phyloP scores from a whole-genome alignment of 768 basidiomycete genomes.

The Pulveroboletus sp. region DNA sequence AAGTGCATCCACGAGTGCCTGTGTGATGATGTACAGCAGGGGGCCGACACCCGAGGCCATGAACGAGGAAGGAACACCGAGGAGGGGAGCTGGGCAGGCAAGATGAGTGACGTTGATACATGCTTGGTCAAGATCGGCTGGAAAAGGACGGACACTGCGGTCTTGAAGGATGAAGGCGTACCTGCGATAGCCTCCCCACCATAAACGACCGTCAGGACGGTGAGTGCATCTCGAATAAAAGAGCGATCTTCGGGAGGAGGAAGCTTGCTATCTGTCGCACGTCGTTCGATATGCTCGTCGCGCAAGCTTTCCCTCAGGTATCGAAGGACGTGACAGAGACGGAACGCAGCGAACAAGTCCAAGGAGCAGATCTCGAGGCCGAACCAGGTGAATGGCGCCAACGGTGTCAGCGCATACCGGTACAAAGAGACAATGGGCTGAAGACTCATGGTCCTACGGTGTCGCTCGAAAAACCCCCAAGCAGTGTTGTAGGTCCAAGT shows the following conservation, averaged over 20 bases:
- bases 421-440: conserved; percentile 47
- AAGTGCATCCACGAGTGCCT: conserved; percentile 57
- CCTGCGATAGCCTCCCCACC: conserved; percentile 73
- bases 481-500: too few species aligned
- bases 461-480: too few species aligned
- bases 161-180: conserved; percentile 34
- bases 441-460: conserved; percentile 29
- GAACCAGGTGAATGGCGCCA: conserved; percentile 66
- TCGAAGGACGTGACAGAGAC: conserved; percentile 64
- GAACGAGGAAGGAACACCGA: conserved; percentile 71
- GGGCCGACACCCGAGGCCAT: conserved; percentile 68
- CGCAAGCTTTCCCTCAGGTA: conserved; percentile 55
- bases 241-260: conserved; percentile 44
- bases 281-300: conserved; percentile 39
- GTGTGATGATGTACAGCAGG: conserved; percentile 53
- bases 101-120: neutral
- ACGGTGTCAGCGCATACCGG: conserved; percentile 49
- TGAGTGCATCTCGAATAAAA: conserved; percentile 51
- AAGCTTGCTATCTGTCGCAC: conserved; percentile 29
- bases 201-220: conserved; percentile 65
- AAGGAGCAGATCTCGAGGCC: conserved; percentile 55
- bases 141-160: neutral
- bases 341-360: conserved; percentile 62
- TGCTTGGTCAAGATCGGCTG: neutral
- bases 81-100: conserved; percentile 46